Evolutionary conservation across 768 basidiomycete species (phyloP), one percentile per base, ranked within the genome.

Genomic region (Xerocomus potaroensis): DNA sequence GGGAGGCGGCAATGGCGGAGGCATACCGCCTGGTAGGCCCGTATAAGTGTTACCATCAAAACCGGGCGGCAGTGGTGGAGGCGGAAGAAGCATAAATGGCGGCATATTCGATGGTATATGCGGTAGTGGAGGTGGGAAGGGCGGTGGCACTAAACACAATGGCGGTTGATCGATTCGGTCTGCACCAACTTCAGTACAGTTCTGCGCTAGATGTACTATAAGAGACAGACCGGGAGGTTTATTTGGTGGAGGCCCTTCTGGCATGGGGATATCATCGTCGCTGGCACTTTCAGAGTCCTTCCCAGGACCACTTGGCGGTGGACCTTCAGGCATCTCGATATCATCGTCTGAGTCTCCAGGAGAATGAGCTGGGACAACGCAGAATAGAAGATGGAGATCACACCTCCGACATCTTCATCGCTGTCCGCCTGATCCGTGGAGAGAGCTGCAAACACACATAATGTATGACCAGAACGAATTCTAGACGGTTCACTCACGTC

Each of bases 241-340:
- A 24, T 67, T 68, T 3, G 80, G 79, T 34, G 87, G 87, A 31
- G 84, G 87, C 2, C 84, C 91, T 43, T 84, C 85, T 11, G 93
- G 93, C 84, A 95, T 87, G 11, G 79, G 80, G 33, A 95, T 93
- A 50, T 91, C 91, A 53, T 92, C 90, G 48, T 90, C 91, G 41
- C 77, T 80, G 31, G 74, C 74, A 1, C 75, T 65, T 7, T 64
- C 74, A 29, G 70, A 64, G 33, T 75, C 73, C 23, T 67, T 65
- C n/a, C 24, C 8, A 7, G 37, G 23, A 19, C 47, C 57, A 47
- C 72, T 76, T 4, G 84, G 83, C 24, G 83, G 84, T 8, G 66
- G 62, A 1, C 82, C 84, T 32, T 73, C 71, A 3, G 84, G 84
- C 76, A 87, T 77, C 14, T 70, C 69, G 43, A 86, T 75, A 58